Conservation (phyloP, 116 monocot genomes). For the Trichopus zeylanicus region DNA sequence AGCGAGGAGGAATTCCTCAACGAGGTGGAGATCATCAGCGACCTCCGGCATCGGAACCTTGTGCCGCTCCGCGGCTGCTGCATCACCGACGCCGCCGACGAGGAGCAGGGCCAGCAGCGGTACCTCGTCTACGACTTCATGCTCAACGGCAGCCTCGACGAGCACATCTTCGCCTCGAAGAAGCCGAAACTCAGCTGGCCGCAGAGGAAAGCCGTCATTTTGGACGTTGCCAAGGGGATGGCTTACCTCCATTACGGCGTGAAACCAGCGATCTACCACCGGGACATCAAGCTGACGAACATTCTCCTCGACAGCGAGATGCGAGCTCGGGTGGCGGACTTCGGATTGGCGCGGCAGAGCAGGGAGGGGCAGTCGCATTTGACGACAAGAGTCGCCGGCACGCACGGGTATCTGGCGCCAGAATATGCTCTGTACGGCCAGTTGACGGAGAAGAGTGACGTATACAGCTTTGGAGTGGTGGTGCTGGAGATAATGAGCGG, state of each 20-base stretch:
- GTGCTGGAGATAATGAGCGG: conserved; percentile 82
- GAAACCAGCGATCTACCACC: conserved; percentile 72
- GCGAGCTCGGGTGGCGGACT: conserved; percentile 69
- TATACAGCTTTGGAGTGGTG: conserved; percentile 85
- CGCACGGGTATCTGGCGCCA: conserved; percentile 72
- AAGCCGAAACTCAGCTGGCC: conserved; percentile 38
- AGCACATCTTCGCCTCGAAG: conserved; percentile 31
- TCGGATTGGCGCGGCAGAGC: conserved; percentile 54
- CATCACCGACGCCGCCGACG: conserved; percentile 31
- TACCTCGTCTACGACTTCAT: conserved; percentile 78
- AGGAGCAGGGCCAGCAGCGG: conserved; percentile 36
- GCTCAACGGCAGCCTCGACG: conserved; percentile 58
- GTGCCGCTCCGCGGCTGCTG: conserved; percentile 59
- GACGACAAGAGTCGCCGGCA: conserved; percentile 71
- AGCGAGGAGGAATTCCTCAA: conserved; percentile 48
- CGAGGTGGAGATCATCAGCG: conserved; percentile 59
- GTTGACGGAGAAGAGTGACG: conserved; percentile 89
- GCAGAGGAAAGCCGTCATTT: conserved; percentile 58
- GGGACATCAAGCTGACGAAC: conserved; percentile 83
- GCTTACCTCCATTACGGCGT: conserved; percentile 69
- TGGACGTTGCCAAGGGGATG: conserved; percentile 68
- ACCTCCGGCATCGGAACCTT: conserved; percentile 54
- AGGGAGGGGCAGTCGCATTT: conserved; percentile 60
- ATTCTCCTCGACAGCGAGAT: conserved; percentile 72
- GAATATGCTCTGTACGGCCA: conserved; percentile 86